Evolutionary conservation across 371 early-diverging fungal species (phyloP).

Genomic region (Dichotomocladium elegans): DNA sequence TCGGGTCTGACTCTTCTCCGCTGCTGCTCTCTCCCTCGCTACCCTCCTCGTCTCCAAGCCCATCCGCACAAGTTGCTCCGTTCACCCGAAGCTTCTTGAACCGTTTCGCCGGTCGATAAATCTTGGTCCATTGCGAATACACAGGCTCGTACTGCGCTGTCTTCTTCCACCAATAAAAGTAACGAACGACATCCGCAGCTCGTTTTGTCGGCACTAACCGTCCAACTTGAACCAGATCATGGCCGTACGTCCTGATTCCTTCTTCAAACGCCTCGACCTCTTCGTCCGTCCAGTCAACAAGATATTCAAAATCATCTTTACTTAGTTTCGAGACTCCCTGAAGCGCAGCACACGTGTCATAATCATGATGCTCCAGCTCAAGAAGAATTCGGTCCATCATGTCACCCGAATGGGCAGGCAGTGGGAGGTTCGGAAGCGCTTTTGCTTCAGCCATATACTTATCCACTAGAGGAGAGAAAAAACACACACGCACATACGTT

Average conservation of each 20-base stretch:
- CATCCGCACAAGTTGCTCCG: neutral
- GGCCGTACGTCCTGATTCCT: slow-evolving; percentile 64
- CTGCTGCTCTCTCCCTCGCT: slow-evolving; percentile 16
- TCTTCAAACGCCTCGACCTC: slow-evolving; percentile 66
- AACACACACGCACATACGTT: neutral
- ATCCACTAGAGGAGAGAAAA: slow-evolving; percentile 29
- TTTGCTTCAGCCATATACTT: slow-evolving; percentile 46
- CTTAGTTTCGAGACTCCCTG: slow-evolving; percentile 45
- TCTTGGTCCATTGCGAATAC: slow-evolving; percentile 69
- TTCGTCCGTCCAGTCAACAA: slow-evolving; percentile 58
- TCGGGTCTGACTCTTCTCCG: slow-evolving; percentile 23
- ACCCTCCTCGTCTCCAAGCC: slow-evolving; percentile 12
- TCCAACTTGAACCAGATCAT: slow-evolving; percentile 65
- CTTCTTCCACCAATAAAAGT: slow-evolving; percentile 76
- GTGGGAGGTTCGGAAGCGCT: slow-evolving; percentile 29
- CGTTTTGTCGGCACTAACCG: slow-evolving; percentile 51
- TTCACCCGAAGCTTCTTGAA: slow-evolving; percentile 25
- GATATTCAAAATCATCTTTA: slow-evolving; percentile 44
- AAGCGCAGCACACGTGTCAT: slow-evolving; percentile 57
- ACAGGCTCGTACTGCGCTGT: slow-evolving; percentile 63
- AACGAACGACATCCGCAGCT: slow-evolving; percentile 64
- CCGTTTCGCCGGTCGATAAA: slow-evolving; percentile 60
- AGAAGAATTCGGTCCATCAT: slow-evolving; percentile 61
- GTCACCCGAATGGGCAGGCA: slow-evolving; percentile 48
- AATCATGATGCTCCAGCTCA: slow-evolving; percentile 50